Conservation (phyloP, 441 rosid species). For the Pelargonium cotyledonis region DNA sequence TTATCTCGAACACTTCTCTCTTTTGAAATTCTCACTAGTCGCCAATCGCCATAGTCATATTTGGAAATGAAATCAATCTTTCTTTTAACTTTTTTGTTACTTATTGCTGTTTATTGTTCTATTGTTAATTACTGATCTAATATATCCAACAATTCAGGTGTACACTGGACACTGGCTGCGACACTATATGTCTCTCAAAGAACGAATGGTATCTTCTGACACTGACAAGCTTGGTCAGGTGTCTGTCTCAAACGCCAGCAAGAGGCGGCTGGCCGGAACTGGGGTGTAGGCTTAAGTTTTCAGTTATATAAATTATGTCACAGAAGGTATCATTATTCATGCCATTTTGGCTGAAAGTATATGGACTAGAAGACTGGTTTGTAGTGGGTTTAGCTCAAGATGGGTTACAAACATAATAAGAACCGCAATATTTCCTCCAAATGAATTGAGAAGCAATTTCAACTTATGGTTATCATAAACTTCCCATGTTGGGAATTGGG, state of each 20-base stretch:
- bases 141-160: conserved; percentile 38
- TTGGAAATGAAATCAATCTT: neutral
- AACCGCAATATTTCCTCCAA: no score
- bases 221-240: conserved; percentile 61
- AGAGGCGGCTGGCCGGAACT: conserved; percentile 82
- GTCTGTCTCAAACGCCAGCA: conserved; percentile 76
- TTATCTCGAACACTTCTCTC: neutral
- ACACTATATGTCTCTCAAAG: conserved; percentile 61
- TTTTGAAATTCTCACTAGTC: neutral
- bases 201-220: conserved; percentile 38
- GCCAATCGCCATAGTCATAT: no score
- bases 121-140: neutral
- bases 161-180: conserved; percentile 85
- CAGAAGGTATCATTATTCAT: no score
- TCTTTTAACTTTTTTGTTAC: neutral
- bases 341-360: no score
- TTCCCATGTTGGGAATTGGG: no score
- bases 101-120: neutral
- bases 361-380: conserved; percentile 15
- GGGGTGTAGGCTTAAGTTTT: conserved; percentile 19
- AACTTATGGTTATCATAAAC: no score
- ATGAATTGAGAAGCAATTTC: no score
- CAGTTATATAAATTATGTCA: no score
- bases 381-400: no score
- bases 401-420: no score